A percentile compares a stretch with the other conserved stretches of the same genome.
Conservation (phyloP, 345 rosid genomes). For the Trapa incisa region DNA sequence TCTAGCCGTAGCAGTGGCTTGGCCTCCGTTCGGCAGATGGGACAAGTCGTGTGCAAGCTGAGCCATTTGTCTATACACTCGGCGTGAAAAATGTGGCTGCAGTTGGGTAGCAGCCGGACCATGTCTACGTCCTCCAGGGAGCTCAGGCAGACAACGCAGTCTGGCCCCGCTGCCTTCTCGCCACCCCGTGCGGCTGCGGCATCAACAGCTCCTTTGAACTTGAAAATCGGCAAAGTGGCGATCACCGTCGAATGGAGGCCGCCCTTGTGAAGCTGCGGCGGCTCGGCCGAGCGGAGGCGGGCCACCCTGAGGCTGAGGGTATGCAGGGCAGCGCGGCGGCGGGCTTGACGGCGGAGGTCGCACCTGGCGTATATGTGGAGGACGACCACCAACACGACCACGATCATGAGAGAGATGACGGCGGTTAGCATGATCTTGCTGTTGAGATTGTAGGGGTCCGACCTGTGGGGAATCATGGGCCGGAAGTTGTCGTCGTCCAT, state of each 20-base stretch:
- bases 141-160: slow-evolving; percentile 69
- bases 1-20: slow-evolving; percentile 44
- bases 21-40: slow-evolving; percentile 65
- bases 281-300: neutral
- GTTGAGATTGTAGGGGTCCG: slow-evolving; percentile 11
- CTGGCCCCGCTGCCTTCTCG: slow-evolving; percentile 6
- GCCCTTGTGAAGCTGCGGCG: neutral
- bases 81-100: slow-evolving; percentile 61
- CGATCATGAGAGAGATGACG: slow-evolving; percentile 24
- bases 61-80: slow-evolving; percentile 68
- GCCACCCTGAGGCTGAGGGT: slow-evolving; percentile 7
- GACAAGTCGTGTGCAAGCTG: slow-evolving; percentile 47
- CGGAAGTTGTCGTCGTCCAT: slow-evolving; percentile 6
- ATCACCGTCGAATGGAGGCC: slow-evolving; percentile 6
- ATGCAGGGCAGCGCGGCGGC: slow-evolving; percentile 14
- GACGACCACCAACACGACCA: slow-evolving; percentile 23
- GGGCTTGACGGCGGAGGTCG: slow-evolving; percentile 22
- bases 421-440: slow-evolving; percentile 39
- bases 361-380: slow-evolving; percentile 39
- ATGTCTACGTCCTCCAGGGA: slow-evolving; percentile 48
- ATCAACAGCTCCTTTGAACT: slow-evolving; percentile 14
- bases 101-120: slow-evolving; percentile 54
- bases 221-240: slow-evolving; percentile 38
- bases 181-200: neutral
- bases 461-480: neutral